Base-by-base conservation (phyloP, 2,329 filamentous ascomycete genomes). In the Ambrosiella beaveri region DNA sequence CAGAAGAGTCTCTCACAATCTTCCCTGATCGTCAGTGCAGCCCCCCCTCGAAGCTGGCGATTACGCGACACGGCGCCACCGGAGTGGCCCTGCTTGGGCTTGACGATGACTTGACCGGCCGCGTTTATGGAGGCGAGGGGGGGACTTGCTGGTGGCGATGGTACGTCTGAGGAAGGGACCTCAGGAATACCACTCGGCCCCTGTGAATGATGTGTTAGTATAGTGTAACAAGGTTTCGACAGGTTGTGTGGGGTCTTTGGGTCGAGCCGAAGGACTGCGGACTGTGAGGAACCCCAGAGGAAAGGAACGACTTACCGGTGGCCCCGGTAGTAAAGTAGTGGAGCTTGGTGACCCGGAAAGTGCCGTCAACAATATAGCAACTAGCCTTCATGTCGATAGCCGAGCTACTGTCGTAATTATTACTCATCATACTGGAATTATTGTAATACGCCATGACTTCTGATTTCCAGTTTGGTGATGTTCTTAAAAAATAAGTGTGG, bases 1-100 rank as follows among this genome's bases (percentile, higher is more conserved):
- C 90, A 95, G 82, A 95, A 95, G 85, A 95, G 91, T 80, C 90
- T 96, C 89, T 95, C 90, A 95, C 90, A 95, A 88, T 95, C 89
- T 89, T 86, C 89, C 87, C 86, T 89, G 80, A 95, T 95, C 77
- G 84, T 84, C 75, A 87, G 82, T 86, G 88, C 83, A 84, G 89
- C 89, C 88, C 89, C 89, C 86, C 86, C 86, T 85, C 78, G 79
- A 69, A 79, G 76, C 70, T 73, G 72, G 69, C 70, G 68, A 67
- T 68, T 68, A 64, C 65, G 37, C 65, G 66, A 69, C 65, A 69
- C 69, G 64, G 68, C 17, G 27, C 53, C 44, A 38, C 36, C 13
- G 45, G 41, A 17, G 17, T 63, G 64, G 60, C 59, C 73, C 67
- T 70, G 71, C 71, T 82, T 82, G 64, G 78, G 77, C 63, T 79